Conservation (phyloP, 257 asterid species). For the Buddleja alternifolia region DNA sequence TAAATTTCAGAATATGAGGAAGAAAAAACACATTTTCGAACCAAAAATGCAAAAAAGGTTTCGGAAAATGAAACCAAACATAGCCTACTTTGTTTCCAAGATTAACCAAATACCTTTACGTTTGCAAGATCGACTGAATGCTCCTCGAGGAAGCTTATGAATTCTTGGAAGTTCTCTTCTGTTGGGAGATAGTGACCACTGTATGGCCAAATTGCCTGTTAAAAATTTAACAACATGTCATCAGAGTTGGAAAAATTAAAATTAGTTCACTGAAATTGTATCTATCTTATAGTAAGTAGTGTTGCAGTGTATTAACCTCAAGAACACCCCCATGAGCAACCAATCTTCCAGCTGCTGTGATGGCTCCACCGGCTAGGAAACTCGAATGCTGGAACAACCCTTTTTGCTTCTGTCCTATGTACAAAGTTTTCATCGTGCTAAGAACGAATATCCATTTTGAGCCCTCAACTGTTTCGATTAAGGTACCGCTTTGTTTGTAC, state of each 20-base stretch:
- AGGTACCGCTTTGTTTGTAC: conserved; percentile 62
- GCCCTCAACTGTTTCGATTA: conserved; percentile 67
- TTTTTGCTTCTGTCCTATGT: conserved; percentile 79
- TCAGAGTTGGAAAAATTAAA: too few relatives aligned
- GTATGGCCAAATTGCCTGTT: conserved; percentile 97
- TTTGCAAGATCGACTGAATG: conserved; percentile 70
- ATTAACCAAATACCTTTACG: too few relatives aligned
- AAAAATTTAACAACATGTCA: too few relatives aligned
- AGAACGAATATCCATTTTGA: conserved; percentile 95
- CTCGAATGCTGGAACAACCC: conserved; percentile 93
- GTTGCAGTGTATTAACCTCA: too few relatives aligned
- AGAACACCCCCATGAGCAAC: conserved; percentile 78
- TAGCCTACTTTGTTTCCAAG: too few relatives aligned
- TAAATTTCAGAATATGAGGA: too few relatives aligned
- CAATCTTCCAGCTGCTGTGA: conserved; percentile 92
- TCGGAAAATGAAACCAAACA: too few relatives aligned
- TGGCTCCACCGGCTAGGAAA: conserved; percentile 91
- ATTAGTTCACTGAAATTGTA: too few relatives aligned
- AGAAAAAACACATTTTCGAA: too few relatives aligned
- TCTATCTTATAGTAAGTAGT: too few relatives aligned
- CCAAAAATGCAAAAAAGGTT: too few relatives aligned
- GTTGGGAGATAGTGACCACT: conserved; percentile 97
- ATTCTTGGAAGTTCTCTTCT: conserved; percentile 81
- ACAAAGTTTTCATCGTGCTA: conserved; percentile 75
- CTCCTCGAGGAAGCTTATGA: conserved; percentile 81